A percentile compares a stretch with the other conserved stretches of the same genome.
phyloP scores from a whole-genome alignment of 169 alveolate species.

The Plasmodium adleri region DNA sequence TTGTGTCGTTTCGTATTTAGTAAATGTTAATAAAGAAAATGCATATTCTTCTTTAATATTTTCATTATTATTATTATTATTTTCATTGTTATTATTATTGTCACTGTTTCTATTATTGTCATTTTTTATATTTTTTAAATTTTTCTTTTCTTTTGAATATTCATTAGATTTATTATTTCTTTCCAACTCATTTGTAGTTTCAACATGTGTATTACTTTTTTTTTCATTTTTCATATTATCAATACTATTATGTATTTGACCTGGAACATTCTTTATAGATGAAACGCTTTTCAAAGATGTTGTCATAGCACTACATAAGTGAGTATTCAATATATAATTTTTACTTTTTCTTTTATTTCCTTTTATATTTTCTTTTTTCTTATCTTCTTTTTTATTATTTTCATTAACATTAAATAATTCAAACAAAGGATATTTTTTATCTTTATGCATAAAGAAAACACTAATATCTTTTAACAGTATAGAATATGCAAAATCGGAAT shows the following conservation, averaged over 20 bases:
- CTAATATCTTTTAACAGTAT: constrained; percentile 20
- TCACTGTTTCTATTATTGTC: neutral
- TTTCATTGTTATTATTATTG: neutral
- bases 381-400: constrained; percentile 1
- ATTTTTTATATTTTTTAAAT: neutral
- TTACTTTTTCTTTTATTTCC: constrained; percentile 24
- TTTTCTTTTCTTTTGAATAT: neutral
- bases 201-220: too few species aligned
- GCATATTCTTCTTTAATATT: constrained; percentile 12
- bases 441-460: constrained; percentile 17
- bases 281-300: neutral
- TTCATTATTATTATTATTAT: neutral
- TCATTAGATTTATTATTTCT: neutral
- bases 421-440: constrained; percentile 42
- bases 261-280: neutral
- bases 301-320: constrained; percentile 1
- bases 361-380: constrained; percentile 10
- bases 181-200: too few species aligned
- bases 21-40: constrained; percentile 18
- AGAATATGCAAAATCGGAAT: constrained; percentile 40
- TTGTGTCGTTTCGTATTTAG: constrained; percentile 60
- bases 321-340: constrained; percentile 20
- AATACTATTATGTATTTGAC: neutral
- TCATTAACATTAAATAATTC: constrained; percentile 6
- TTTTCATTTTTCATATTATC: too few species aligned